Base-by-base conservation (phyloP, 2,329 filamentous ascomycete species). In the Grosmannia clavigera region DNA sequence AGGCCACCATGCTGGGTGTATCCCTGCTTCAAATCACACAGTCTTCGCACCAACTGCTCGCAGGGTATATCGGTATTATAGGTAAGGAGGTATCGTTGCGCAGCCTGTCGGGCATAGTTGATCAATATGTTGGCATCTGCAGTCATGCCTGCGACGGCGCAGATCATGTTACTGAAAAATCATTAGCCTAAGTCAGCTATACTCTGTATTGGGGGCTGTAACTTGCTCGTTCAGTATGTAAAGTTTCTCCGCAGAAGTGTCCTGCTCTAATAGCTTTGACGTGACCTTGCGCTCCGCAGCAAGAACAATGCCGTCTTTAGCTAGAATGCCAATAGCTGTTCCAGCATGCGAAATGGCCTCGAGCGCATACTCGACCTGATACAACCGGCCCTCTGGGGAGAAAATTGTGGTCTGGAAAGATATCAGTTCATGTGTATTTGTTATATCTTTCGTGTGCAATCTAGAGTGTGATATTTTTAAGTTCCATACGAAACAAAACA, bases 31-130 rank as follows among this genome's bases (percentile, higher is more conserved):
- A 97, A 79, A 78, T 99, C 94, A 77, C 95, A 99, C 69, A 99
- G 82, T 68, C 90, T 85, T 69, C 94, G 91, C 63, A 99, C 94
- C 61, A 99, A 89, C 76, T 99, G 94, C 75, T 99, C 94, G 79
- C 94, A 99, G 62, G 94, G 94, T 66, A 99, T 99, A 72, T 99
- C 94, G 87, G 96, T 92, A 80, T 97, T 96, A 82, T 99, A 99
- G 69, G 92, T 99, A 67, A 96, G 85, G 73, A 99, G 92, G 78
- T 99, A 97, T 71, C 88, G 85, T 78, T 99, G 94, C 68, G 94
- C 94, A 69, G 90, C 88, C 83, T 96, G 90, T 68, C 94, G 91
- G 73, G 94, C 95, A 76, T 95, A 96, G 81, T 99, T 99, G 85
- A 99, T 99, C 73, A 99, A 90, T 75, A 99, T 99, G 80, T 99